Percentiles rank a stretch among this genome's conserved stretches.
phyloP scores from a whole-genome alignment of 371 early-diverging fungal genomes.

The Cokeromyces recurvatus region DNA sequence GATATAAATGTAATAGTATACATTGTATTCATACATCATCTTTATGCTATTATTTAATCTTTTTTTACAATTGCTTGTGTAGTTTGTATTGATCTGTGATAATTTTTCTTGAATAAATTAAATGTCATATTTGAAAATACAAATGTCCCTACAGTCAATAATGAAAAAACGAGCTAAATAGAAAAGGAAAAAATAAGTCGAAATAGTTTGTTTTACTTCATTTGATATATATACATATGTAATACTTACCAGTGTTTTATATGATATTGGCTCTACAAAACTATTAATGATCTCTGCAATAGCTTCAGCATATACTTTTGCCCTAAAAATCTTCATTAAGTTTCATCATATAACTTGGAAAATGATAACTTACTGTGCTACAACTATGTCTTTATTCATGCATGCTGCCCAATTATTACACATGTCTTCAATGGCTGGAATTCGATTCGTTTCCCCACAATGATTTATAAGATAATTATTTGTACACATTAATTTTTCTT shows the following conservation, averaged over 20 bases:
- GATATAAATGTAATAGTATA: no score
- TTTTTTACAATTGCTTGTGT: no score
- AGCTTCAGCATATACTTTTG: constrained; percentile 73
- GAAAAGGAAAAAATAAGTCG: background rate
- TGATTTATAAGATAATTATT: constrained; percentile 70
- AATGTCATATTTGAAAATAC: constrained; percentile 14
- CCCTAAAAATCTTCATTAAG: constrained; percentile 20
- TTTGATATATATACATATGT: no score
- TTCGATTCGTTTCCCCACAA: constrained; percentile 66
- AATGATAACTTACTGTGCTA: constrained; percentile 45
- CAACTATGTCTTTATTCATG: constrained; percentile 66
- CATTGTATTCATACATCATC: no score
- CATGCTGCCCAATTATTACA: constrained; percentile 81
- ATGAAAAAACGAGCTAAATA: constrained; percentile 1
- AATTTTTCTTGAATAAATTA: constrained; percentile 6
- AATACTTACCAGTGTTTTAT: constrained; percentile 67
- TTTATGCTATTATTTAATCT: no score
- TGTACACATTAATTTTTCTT: constrained; percentile 64
- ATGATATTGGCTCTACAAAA: constrained; percentile 77
- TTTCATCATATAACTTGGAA: background rate
- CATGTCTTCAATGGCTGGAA: constrained; percentile 73
- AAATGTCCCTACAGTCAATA: constrained; percentile 1
- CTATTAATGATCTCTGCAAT: constrained; percentile 78
- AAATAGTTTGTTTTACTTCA: no score
- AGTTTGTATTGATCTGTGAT: no score